These are phyloP conservation scores for Cairneyella variabilis DNA, from an alignment of 495 filamentous ascomycete genomes.

Conservation along the genomic window DNA sequence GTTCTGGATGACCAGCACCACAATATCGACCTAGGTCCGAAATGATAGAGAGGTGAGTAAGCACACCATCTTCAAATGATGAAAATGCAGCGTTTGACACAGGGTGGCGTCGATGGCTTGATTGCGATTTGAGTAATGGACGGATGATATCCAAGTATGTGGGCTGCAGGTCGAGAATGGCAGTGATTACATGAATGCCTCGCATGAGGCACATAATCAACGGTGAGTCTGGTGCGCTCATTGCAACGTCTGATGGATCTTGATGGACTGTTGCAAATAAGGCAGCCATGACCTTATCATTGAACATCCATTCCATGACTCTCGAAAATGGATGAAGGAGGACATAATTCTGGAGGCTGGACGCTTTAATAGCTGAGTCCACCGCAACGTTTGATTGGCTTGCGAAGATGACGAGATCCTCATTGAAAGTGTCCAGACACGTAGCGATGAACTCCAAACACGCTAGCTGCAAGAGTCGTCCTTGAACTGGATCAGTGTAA, in stretches of 20 bases:
- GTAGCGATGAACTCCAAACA: conserved; percentile 75
- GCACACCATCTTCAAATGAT: conserved; percentile 87
- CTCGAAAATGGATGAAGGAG: conserved; percentile 86
- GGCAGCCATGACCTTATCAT: conserved; percentile 76
- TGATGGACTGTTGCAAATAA: conserved; percentile 75
- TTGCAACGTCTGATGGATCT: conserved; percentile 61
- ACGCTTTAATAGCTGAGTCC: conserved; percentile 66
- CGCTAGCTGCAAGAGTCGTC: conserved; percentile 64
- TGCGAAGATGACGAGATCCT: conserved; percentile 79
- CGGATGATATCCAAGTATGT: conserved; percentile 87
- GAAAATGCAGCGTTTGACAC: conserved; percentile 70
- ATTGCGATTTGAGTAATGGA: conserved; percentile 58
- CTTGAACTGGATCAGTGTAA: conserved; percentile 55
- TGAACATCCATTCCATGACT: conserved; percentile 96
- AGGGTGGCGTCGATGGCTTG: conserved; percentile 24
- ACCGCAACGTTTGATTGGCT: conserved; percentile 68
- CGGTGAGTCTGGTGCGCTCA: conserved; percentile 65
- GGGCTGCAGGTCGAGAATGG: conserved; percentile 78
- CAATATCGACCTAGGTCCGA: conserved; percentile 79
- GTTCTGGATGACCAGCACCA: conserved; percentile 68
- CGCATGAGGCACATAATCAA: conserved; percentile 68
- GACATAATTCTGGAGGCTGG: conserved; percentile 70
- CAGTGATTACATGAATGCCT: conserved; percentile 74
- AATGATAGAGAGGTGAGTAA: conserved; percentile 72
- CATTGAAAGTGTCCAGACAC: conserved; percentile 83